Percentiles rank a stretch among this genome's conserved stretches.
phyloP scores from a whole-genome alignment of 2,329 filamentous ascomycete genomes.

The Exutisphaerella laricina region DNA sequence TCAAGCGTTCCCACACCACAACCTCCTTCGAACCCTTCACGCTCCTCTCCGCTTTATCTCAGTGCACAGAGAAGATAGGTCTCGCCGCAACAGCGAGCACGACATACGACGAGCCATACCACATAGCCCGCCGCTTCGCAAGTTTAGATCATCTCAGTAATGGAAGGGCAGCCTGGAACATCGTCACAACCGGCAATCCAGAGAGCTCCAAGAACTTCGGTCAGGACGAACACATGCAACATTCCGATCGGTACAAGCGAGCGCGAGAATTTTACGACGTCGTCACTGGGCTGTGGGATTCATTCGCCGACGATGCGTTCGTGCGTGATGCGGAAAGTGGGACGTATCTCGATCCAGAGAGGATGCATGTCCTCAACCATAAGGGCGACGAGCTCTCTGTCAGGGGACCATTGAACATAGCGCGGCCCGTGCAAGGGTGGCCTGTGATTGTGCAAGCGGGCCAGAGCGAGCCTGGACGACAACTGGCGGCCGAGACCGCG shows the following conservation, averaged over 20 bases:
- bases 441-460: conserved; percentile 28
- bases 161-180: conserved; percentile 44
- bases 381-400: conserved; percentile 35
- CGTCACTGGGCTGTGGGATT: conserved; percentile 27
- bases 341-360: conserved; percentile 48
- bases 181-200: conserved; percentile 47
- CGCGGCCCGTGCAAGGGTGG: conserved; percentile 25
- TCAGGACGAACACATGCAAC: conserved; percentile 41
- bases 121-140: conserved; percentile 34
- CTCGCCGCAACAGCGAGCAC: conserved; percentile 36
- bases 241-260: conserved; percentile 47
- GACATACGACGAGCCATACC: conserved; percentile 36
- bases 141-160: conserved; percentile 37
- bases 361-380: conserved; percentile 50
- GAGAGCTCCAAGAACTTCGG: conserved; percentile 45
- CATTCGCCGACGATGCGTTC: conserved; percentile 51
- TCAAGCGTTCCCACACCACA: conserved; percentile 54
- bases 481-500: conserved; percentile 26
- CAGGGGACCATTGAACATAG: conserved; percentile 24
- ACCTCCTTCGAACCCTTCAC: conserved; percentile 50
- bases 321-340: conserved; percentile 45
- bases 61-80: conserved; percentile 40
- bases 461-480: conserved; percentile 24
- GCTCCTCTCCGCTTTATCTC: conserved; percentile 42
- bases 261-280: conserved; percentile 43